Percentiles rank a stretch among this genome's conserved stretches.
These are phyloP conservation scores for Blumeria graminis DNA, from an alignment of 2,329 filamentous ascomycete genomes.

Conservation along the genomic window DNA sequence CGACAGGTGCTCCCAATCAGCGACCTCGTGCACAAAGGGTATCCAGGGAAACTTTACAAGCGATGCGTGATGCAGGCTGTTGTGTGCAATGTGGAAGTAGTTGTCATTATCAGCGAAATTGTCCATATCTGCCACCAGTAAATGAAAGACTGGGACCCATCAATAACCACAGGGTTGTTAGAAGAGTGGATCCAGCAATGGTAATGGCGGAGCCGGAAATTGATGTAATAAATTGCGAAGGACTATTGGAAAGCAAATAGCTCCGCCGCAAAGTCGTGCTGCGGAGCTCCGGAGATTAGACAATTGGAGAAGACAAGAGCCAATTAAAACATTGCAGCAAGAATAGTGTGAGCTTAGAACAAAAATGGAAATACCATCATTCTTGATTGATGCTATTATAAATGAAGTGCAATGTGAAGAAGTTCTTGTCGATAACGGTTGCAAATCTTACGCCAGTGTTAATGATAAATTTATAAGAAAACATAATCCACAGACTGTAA, in stretches of 20 bases:
- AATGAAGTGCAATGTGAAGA: background rate
- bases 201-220: no score
- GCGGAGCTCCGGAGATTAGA: background rate
- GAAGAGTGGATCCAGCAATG: no score
- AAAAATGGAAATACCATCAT: background rate
- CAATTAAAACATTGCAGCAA: background rate
- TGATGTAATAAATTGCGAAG: background rate
- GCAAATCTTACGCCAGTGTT: no score
- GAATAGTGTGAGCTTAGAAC: background rate
- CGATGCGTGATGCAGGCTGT: background rate
- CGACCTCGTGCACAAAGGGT: background rate
- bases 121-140: no score
- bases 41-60: background rate
- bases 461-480: no score
- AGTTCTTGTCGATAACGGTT: background rate
- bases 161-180: no score
- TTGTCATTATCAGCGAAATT: background rate
- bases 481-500: no score
- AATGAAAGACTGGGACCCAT: no score
- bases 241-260: background rate
- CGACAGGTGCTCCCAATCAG: background rate
- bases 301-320: background rate
- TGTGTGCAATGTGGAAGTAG: background rate
- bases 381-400: background rate
- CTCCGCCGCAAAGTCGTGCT: background rate